Base-by-base conservation (phyloP, 352 stramenopile genomes). In the Globisporangium okanoganense region DNA sequence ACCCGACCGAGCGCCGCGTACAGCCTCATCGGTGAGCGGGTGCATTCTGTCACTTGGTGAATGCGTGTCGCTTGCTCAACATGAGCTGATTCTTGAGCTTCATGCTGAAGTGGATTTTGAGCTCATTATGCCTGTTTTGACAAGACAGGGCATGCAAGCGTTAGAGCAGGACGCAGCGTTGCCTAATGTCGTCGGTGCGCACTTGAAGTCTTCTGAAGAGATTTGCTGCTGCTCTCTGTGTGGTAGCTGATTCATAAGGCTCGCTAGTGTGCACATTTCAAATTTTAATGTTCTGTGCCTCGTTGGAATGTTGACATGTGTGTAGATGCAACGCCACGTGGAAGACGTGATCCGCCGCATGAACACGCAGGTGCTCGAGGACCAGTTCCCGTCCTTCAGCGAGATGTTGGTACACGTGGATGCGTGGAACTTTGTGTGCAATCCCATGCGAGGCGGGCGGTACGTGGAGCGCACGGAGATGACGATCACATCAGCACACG, bases 361-460 rank as follows among this genome's bases (percentile, higher is more conserved):
- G 63, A 88, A 92, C 66, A 71, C 91, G 62, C 72, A 91, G 54
- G 70, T 73, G 22, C 71, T 94, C 6, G 80, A 91, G 50, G 79
- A 75, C 12, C 78, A 88, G 60, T 94, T 94, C 61, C 80, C 78
- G 52, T 90, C 77, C 29, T 83, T 90, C 54, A 94, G 81, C 58
- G 82, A 92, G 62, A 88, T 91, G 76, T 78, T 73, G 58, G 89
- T 91, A 71, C 48, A 73, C 49, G 77, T 94, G n/a, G 85, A 94
- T 60, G 82, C 82, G 16, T 90, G 78, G 6, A 79, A 91, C 50
- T 79, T 92, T 49, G 72, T 92, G 22, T 64, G 70, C n/a, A 62
- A 69, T 41, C 82, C 79, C 5, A 89, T 88, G 79, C 77, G 73
- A 41, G 79, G 72, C 27, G 69, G 69, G 41, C 69, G 76, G 12